Conservation (phyloP, 495 filamentous ascomycete genomes). For the Trichoderma asperelloides region DNA sequence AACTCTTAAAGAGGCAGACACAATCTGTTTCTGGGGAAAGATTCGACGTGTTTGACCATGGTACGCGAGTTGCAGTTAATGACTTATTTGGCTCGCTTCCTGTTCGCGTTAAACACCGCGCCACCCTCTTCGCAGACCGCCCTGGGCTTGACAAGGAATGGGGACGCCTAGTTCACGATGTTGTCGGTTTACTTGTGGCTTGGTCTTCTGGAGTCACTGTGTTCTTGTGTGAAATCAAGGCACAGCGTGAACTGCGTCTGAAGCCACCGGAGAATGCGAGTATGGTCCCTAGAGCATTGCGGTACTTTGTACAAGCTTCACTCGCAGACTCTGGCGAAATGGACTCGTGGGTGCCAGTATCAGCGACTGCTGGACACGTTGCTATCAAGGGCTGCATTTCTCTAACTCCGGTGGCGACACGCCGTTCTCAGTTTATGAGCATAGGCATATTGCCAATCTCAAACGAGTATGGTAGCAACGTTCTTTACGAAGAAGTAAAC, state of each 20-base stretch:
- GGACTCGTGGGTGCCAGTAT: slow-evolving; percentile 57
- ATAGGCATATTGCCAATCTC: slow-evolving; percentile 56
- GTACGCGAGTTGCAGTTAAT: slow-evolving; percentile 71
- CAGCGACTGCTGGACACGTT: slow-evolving; percentile 51
- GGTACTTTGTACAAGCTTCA: slow-evolving; percentile 55
- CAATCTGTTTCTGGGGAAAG: slow-evolving; percentile 56
- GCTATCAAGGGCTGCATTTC: slow-evolving; percentile 62
- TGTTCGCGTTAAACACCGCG: slow-evolving; percentile 82
- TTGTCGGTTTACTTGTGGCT: slow-evolving; percentile 59
- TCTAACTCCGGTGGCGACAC: slow-evolving; percentile 57
- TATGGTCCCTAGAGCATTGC: slow-evolving; percentile 24
- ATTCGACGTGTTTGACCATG: slow-evolving; percentile 50
- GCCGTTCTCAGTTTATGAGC: slow-evolving; percentile 69
- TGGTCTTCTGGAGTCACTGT: slow-evolving; percentile 43
- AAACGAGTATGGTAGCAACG: slow-evolving; percentile 45
- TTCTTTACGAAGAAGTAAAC: slow-evolving; percentile 75
- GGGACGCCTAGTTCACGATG: slow-evolving; percentile 50
- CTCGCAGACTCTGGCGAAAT: slow-evolving; percentile 43
- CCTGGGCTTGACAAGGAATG: slow-evolving; percentile 44
- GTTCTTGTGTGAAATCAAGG: slow-evolving; percentile 31
- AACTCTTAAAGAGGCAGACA: slow-evolving; percentile 54
- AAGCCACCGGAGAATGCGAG: slow-evolving; percentile 1
- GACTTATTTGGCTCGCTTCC: slow-evolving; percentile 95
- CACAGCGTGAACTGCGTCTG: slow-evolving; percentile 14
- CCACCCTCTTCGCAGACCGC: slow-evolving; percentile 47